Base-by-base conservation (phyloP, 176 grass and related monocot genomes). In the Carex cristatella region DNA sequence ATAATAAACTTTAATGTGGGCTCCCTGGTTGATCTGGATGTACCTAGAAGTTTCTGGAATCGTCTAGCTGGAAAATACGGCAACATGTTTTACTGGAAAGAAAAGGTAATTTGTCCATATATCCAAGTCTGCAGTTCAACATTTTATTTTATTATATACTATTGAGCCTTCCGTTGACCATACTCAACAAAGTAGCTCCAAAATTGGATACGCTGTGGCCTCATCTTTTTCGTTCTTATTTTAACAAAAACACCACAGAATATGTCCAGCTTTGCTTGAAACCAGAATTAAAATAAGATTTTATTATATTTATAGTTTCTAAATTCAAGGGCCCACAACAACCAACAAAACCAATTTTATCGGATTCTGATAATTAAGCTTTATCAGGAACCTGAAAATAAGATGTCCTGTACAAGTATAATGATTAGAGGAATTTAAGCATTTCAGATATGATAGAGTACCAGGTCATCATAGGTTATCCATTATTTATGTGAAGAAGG, bases 31-130 rank as follows among this genome's bases (percentile, higher is more conserved):
- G 95, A 98, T 93, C 83, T 98, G 53, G 93, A 94, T 7, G 83
- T 98, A 28, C 92, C 95, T 79, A 87, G 87, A 81, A 98, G 81
- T 53, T 98, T 98, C 53, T 98, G 95, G 95, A 98, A 89, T 86
- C 93, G 90, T 10, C 72, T 98, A 44, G 77, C 93, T 55, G 95
- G 89, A 82, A 98, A 98, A 79, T 94, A 93, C 27, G 95, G 95
- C 0, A 98, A 98, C 83, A 92, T 98, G 93, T 98, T 98, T 77
- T 98, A 93, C 65, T 98, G 93, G 93, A 98, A 98, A 98, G 95
- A 98, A 88, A 94, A 94, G 89, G 94, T 97, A 14, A 65, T 10
- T 31, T 80, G 85, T 9, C 76, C 4, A 5, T 65, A 68, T n/a
- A 11, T 71, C 2, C 15, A 71, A 71, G 5, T 71, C 37, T 46